Base-by-base conservation (phyloP, 169 alveolate species). In the Neospora caninum region DNA sequence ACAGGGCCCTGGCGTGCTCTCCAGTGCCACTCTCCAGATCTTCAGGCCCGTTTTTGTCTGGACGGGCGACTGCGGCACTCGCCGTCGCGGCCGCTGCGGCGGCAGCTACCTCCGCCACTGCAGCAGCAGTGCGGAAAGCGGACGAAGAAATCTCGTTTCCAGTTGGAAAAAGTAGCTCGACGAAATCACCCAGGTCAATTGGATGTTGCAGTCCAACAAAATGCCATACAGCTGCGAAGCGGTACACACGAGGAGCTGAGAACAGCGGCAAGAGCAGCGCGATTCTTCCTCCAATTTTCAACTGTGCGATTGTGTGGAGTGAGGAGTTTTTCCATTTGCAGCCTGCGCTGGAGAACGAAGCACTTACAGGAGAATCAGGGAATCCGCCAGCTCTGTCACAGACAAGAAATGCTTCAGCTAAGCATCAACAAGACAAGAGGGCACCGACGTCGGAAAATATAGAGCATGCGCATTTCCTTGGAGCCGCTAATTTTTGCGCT, bases 211-310 rank as follows among this genome's bases (percentile, higher is more conserved):
- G 67, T 22, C 69, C 34, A 7, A 82, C 67, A 49, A 82, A 82
- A 36, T 42, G 53, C 89, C 54, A 42, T 29, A 82, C 69, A 42
- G 67, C 89, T 18, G 64, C 36, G 27, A 29, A 25, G 67, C 89
- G 89, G 53, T 42, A 42, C 38, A 82, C 67, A 29, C 89, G 89
- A 36, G 89, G 89, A 4, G 67, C 89, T 82, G 89, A n/a, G 86
- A 13, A 38, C 69, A 82, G 7, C 7, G n/a, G 73, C 16, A 64
- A 27, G 25, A 64, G 73, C 73, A 64, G n/a, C 4, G 31, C 73
- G n/a, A 7, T 49, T 49, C 58, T 13, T 49, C 58, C 58, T 49
- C 22, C 22, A 49, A 13, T 49, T 49, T 49, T 13, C 58, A 7
- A 13, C 13, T 49, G 22, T 13, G 58, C 13, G 4, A 49, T 49